Base-by-base conservation (phyloP, 2,329 filamentous ascomycete genomes). In the Fonsecaea monophora region DNA sequence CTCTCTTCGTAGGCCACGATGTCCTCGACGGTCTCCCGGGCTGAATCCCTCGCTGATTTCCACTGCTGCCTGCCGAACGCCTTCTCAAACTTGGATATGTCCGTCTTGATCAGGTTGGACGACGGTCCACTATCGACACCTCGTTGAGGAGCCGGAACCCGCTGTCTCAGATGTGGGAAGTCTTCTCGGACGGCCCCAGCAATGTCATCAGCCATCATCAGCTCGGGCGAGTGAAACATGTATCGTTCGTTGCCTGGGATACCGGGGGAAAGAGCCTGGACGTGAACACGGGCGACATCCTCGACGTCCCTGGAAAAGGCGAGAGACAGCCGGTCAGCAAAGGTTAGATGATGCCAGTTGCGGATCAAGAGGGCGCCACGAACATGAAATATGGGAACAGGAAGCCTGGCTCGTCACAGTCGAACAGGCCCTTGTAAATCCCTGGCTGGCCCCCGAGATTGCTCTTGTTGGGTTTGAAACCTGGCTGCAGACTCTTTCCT, bases 21-120 rank as follows among this genome's bases (percentile, higher is more conserved):
- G 35, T 66, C 64, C 59, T 58, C 38, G 40, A 66, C 64, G n/a
- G 64, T 62, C n/a, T 66, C 60, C n/a, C 18, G 37, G 40, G 53
- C 55, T 15, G 64, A 58, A 15, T 57, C 21, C 37, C 59, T 54
- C 6, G 64, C 64, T 8, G 53, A 62, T 21, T 62, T 62, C 64
- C 64, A 62, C 8, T 18, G 18, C 21, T 59, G 48, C 6, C 30
- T 55, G 32, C 64, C 64, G 38, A 66, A 62, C 53, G 45, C 64
- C 42, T 62, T 45, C 45, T 66, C 64, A n/a, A 55, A 60, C 48
- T 62, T 66, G 1, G 50, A 53, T 9, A 40, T 35, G 42, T 58
- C 59, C 59, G 59, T 62, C 59, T 58, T 66, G 32, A 66, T 10
- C 54, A 66, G 15, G 21, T 62, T 59, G 12, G 53, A 40, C 1